Evolutionary conservation across 2,329 filamentous ascomycete species (phyloP), one percentile per base, ranked within the genome.

Genomic region (Ceratocystis colombiana): DNA sequence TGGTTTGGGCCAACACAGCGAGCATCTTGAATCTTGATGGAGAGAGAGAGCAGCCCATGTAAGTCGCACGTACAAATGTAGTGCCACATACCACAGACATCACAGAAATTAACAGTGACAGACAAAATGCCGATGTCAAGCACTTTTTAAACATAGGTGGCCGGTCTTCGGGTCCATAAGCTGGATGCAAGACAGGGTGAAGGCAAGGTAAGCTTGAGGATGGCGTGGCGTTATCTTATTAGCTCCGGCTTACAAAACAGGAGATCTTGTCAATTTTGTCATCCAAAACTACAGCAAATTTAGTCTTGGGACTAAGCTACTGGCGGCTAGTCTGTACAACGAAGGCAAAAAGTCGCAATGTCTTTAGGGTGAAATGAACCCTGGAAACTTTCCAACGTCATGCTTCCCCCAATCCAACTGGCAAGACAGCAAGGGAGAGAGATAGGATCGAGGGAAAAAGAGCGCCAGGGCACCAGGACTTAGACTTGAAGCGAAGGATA

Each of bases 281-380:
- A 53, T 53, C 20, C 48, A 57, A 15, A 57, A 3, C 25, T 30
- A 33, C 5, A 37, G 30, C 28, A 37, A 41, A 15, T 59, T 59
- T 59, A 59, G 55, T 30, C 55, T 59, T n/a, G 30, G 6, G 28
- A 59, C 55, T 59, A 59, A 37, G 22, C 55, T 59, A 17, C 28
- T 37, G 30, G 30, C 15, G 55, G 55, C 8, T 59, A 59, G 55
- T 59, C 55, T 59, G 55, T 59, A 37, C 55, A 30, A 59, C 55
- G 55, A 59, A 59, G 55, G 30, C 55, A 59, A 59, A 33, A 59
- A 37, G 55, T 59, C 28, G 15, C 17, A 37, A 33, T 8, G 55
- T n/a, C 30, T 59, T 15, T 20, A 59, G 25, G 17, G 55, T 59
- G 25, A 30, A n/a, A 59, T 59, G 55, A 37, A 20, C 55, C 28